A percentile compares a stretch with the other conserved stretches of the same genome.
Conservation (phyloP, 331 rosid genomes). For the Saraca asoca region DNA sequence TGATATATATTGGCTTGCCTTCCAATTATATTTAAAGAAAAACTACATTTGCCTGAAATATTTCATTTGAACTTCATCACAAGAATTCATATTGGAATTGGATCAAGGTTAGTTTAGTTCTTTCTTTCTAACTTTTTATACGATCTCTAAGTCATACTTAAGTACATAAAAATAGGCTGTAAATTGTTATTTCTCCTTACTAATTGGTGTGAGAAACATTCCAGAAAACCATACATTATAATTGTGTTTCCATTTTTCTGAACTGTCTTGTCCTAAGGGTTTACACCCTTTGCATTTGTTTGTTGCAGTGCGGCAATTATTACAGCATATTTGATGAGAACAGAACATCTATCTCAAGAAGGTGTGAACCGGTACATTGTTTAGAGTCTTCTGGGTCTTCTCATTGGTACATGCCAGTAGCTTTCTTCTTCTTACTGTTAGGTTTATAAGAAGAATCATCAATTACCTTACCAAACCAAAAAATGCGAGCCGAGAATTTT, state of each 20-base stretch:
- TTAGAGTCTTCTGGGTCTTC: conserved; percentile 41
- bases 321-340: conserved; percentile 88
- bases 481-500: not conserved
- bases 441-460: not conserved
- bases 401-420: conserved; percentile 41
- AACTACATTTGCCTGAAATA: not conserved
- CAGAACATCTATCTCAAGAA: conserved; percentile 73
- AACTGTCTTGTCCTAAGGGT: conserved; percentile 25
- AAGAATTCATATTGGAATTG: not conserved
- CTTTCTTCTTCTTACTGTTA: conserved; percentile 15
- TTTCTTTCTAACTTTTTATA: not conserved
- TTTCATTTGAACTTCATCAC: not conserved
- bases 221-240: not conserved
- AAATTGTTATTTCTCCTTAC: not conserved
- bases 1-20: not conserved
- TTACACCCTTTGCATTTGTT: conserved; percentile 38
- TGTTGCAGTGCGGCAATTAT: conserved; percentile 88
- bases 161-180: not conserved
- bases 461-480: not conserved
- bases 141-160: not conserved
- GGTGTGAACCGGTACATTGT: conserved; percentile 58
- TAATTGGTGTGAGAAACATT: not conserved
- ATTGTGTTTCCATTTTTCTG: conserved; percentile 21
- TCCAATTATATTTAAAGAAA: not conserved
- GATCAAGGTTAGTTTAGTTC: no score